Evolutionary conservation across 352 stramenopile species (phyloP), one percentile per base, ranked within the genome.

Genomic region (Phytophthora idaei): DNA sequence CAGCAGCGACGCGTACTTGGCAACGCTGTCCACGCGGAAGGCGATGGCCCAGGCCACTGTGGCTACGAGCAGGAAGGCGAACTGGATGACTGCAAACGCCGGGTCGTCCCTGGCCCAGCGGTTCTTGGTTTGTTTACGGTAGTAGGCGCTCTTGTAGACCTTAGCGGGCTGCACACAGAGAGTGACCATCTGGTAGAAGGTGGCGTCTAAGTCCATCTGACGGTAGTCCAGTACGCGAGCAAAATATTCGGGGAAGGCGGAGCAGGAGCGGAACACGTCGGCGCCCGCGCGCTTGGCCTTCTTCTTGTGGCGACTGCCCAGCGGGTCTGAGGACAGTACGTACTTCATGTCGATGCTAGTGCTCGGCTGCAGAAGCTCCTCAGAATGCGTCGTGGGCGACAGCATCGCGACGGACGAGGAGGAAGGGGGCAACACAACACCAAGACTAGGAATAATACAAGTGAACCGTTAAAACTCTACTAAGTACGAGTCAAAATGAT

Each of bases 51-150:
- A 95, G 2, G 87, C 81, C 7, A 93, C 65, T 2, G 87, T 93
- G 10, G 85, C 83, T 49, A 89, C 80, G 17, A 92, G 69, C 5
- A 99, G 68, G 72, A 99, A 98, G 25, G 94, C 65, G 42, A 96
- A 78, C 75, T 99, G 94, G 44, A 99, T 90, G 39, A 98, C 94
- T 5, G 92, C 91, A 83, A 99, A 99, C 4, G 97, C 97, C 6
- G 95, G 95, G 70, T 98, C 94, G 69, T 99, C 98, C 50, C 98
- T 78, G 15, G 97, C 97, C 98, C 98, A 99, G 49, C 98, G 97
- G 74, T 99, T 99, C 83, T 99, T 99, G 29, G 97, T 99, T 77
- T 99, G 85, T 61, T 93, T 93, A 57, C 85, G 85, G 65, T 93
- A 95, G 62, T 93, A 93, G 1, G 85, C 85, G 62, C 85, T 95